Evolutionary conservation across 495 filamentous ascomycete species (phyloP).

Genomic region (Talaromyces borbonicus): DNA sequence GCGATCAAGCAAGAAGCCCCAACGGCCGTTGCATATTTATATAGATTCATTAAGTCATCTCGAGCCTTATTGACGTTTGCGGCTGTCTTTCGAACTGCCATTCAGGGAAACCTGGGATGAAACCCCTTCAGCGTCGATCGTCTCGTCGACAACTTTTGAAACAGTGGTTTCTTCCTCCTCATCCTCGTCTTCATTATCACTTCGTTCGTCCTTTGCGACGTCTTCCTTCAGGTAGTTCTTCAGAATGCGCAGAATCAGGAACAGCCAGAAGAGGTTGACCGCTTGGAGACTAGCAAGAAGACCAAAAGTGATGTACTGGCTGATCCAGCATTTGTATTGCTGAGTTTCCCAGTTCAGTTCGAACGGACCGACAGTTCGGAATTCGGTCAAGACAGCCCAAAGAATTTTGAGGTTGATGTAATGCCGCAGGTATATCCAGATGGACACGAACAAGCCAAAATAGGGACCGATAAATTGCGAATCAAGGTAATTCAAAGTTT

Average conservation of each 20-base stretch:
- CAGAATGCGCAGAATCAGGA: constrained; percentile 67
- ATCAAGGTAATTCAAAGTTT: constrained; percentile 88
- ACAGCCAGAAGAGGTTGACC: constrained; percentile 83
- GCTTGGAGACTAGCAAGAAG: constrained; percentile 67
- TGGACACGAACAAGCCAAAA: constrained; percentile 69
- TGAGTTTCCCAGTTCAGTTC: constrained; percentile 75
- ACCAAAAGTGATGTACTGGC: constrained; percentile 60
- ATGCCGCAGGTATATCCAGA: constrained; percentile 92
- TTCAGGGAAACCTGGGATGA: neutral
- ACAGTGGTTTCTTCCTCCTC: constrained; percentile 11
- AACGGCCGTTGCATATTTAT: neutral
- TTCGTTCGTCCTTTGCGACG: constrained; percentile 44
- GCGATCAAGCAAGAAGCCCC: neutral
- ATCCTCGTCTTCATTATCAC: constrained; percentile 51
- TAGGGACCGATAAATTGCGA: constrained; percentile 67
- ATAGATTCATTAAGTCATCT: constrained; percentile 1
- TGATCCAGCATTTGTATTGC: constrained; percentile 74
- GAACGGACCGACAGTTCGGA: constrained; percentile 80
- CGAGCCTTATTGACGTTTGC: neutral
- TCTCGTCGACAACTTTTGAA: neutral
- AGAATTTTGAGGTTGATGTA: constrained; percentile 85
- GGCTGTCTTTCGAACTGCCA: neutral
- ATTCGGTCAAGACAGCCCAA: constrained; percentile 75
- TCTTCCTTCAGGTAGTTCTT: constrained; percentile 45
- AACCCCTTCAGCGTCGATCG: neutral